Base-by-base conservation (phyloP, 495 filamentous ascomycete species). In the Lindgomyces ingoldianus region DNA sequence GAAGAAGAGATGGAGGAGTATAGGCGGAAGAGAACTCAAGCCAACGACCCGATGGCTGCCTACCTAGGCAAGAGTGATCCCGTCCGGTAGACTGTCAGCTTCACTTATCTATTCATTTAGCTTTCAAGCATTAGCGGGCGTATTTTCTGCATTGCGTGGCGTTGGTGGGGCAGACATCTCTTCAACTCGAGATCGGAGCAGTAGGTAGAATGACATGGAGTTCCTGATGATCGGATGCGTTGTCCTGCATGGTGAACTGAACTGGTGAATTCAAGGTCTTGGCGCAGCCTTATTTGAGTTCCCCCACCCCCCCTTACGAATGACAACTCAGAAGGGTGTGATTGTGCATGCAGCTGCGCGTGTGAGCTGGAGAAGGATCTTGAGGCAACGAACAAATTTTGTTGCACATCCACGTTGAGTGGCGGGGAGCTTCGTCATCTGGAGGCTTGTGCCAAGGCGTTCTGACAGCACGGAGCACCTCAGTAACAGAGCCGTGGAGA, bases 1-100 rank as follows among this genome's bases (percentile, higher is more conserved):
- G 90, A 95, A 70, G 89, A 89, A 26, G 91, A 95, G 58, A 79
- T 95, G 73, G 91, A 96, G 56, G 84, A 84, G 25, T 96, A 93
- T 74, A 86, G 90, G 66, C 80, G 84, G 64, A 91, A 90, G 66
- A 80, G 85, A 64, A 78, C 84, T 48, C 81, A 81, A 21, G 83
- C 85, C 2, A 83, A 89, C 55, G 92, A 96, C 78, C 92, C 92
- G 1, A 96, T 96, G 92, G 89, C 90, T 9, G 83, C 82, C 3
- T 86, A 91, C 61, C 74, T 91, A 18, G 83, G 84, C 11, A 85
- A 84, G 60, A 84, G 88, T 65, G 79, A 81, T 65, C 63, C 78
- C 21, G 66, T 75, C 4, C 65, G 69, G 53, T 75, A 42, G 33
- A 1, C 14, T 11, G 16, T 44, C 36, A 46, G 2, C 3, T 19